Evolutionary conservation across 116 monocot genomes (phyloP).

Genomic region (Zostera marina): DNA sequence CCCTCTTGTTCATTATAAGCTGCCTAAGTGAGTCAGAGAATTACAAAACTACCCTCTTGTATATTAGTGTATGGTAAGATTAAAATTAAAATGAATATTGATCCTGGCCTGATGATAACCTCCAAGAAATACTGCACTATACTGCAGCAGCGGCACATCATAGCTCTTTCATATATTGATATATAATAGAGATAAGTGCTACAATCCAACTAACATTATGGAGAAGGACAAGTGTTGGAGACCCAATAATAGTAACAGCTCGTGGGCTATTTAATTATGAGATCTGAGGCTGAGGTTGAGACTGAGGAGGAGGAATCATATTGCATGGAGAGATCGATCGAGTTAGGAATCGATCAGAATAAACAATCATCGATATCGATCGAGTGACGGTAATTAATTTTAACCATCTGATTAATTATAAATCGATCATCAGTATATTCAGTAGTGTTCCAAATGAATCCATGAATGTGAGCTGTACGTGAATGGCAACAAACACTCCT

Average conservation of each 20-base stretch:
- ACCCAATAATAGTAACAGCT: neutral
- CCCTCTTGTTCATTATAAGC: neutral
- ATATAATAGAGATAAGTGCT: neutral
- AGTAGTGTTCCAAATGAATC: neutral
- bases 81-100: no score
- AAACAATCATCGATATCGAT: no score
- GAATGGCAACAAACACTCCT: constrained; percentile 10
- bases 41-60: constrained; percentile 2
- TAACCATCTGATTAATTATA: neutral
- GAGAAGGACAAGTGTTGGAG: neutral
- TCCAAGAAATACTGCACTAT: neutral
- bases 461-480: constrained; percentile 6
- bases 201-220: neutral
- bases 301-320: no score
- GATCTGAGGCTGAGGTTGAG: no score
- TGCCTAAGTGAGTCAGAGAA: neutral
- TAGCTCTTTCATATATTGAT: neutral
- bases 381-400: no score
- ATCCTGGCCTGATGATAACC: neutral
- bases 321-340: no score
- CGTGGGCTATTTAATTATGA: neutral
- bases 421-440: neutral
- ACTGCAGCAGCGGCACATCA: neutral
- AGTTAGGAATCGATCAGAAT: no score
- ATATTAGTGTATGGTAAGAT: neutral